Percentiles rank a stretch among this genome's conserved stretches.
Evolutionary conservation across 163 green algal genomes (phyloP).

Genomic region (Coccomyxa subellipsoidea): DNA sequence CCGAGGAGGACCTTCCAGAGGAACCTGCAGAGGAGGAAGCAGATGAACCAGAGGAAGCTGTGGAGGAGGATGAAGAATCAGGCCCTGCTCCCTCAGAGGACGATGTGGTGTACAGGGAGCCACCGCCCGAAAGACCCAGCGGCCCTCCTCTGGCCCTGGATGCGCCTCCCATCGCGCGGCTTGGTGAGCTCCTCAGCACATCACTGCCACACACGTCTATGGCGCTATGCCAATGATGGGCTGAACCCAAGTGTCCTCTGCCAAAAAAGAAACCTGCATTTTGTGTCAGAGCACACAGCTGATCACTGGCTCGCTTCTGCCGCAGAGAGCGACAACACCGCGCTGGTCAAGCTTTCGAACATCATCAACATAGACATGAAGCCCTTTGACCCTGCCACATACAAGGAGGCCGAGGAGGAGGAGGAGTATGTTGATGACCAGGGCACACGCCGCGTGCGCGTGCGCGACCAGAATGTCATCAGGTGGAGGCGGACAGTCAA

Average conservation of each 20-base stretch:
- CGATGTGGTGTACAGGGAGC: neutral
- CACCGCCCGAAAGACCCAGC: neutral
- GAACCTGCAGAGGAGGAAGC: neutral
- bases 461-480: constrained; percentile 6
- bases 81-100: neutral
- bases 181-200: neutral
- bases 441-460: neutral
- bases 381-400: constrained; percentile 8
- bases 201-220: too few species aligned
- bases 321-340: neutral
- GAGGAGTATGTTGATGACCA: neutral
- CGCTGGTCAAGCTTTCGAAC: constrained; percentile 9
- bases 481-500: constrained; percentile 14
- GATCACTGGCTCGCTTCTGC: neutral
- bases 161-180: neutral
- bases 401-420: neutral
- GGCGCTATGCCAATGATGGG: neutral
- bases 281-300: neutral
- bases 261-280: neutral
- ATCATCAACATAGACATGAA: neutral
- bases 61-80: neutral
- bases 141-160: neutral
- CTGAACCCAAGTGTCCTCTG: neutral
- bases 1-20: neutral
- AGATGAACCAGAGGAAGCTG: neutral